Evolutionary conservation across 2,329 filamentous ascomycete genomes (phyloP).

Genomic region (Penicillium janthinellum): DNA sequence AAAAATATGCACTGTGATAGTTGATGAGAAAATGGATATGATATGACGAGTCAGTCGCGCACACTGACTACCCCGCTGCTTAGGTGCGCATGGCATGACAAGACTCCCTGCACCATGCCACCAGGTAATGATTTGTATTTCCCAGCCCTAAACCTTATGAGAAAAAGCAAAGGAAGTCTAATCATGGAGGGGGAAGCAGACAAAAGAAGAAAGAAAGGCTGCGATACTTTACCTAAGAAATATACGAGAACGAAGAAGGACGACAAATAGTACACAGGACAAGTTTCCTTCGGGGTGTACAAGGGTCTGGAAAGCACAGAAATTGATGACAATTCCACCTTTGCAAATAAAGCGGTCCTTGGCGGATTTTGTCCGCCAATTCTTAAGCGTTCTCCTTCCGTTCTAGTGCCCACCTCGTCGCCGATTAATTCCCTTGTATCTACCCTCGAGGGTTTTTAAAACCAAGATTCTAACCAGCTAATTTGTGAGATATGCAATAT

Average conservation of each 20-base stretch:
- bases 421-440: too few species aligned
- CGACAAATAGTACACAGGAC: too few species aligned
- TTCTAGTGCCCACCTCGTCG: too few species aligned
- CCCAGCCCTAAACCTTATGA: background rate
- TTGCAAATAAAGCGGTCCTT: background rate
- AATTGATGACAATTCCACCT: background rate
- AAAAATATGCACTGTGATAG: constrained; percentile 13
- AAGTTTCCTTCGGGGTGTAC: too few species aligned
- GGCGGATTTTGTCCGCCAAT: too few species aligned
- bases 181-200: background rate
- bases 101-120: background rate
- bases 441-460: too few species aligned
- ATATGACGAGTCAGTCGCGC: constrained; percentile 7
- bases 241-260: too few species aligned
- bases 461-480: too few species aligned
- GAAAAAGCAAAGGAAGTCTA: background rate
- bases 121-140: background rate
- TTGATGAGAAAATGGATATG: constrained; percentile 4
- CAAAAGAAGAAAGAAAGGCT: background rate
- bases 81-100: background rate
- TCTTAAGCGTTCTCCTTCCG: too few species aligned
- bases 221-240: too few species aligned
- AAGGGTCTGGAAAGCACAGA: too few species aligned
- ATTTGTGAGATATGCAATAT: too few species aligned
- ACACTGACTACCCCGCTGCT: background rate